These are phyloP conservation scores for Lenzites betulinus DNA, from an alignment of 768 basidiomycete species.

Conservation along the genomic window DNA sequence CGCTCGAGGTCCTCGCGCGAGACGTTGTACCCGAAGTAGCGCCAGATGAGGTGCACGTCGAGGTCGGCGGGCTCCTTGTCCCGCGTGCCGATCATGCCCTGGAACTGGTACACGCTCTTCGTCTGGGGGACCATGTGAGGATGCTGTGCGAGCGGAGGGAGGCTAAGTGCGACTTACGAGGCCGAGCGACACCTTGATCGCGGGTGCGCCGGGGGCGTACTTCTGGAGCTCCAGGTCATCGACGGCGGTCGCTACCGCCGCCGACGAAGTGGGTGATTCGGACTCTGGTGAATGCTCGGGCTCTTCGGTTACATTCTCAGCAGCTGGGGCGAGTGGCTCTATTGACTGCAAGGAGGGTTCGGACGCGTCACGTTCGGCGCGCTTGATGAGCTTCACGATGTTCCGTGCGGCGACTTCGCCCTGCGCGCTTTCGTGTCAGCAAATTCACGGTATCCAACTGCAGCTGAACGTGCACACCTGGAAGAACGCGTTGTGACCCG, in stretches of 20 bases:
- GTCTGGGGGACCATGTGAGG: constrained; percentile 29
- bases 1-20: constrained; percentile 14
- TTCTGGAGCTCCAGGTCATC: constrained; percentile 36
- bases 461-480: constrained; percentile 38
- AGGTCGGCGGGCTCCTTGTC: constrained; percentile 50
- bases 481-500: constrained; percentile 57
- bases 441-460: not conserved
- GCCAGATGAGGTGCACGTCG: constrained; percentile 50
- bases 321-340: too few species aligned
- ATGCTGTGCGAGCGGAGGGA: not conserved
- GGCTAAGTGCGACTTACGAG: constrained; percentile 41
- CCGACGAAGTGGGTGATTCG: not conserved
- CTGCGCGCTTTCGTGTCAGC: constrained; percentile 27
- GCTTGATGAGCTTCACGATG: constrained; percentile 46
- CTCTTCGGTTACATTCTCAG: too few species aligned
- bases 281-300: not conserved
- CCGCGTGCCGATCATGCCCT: constrained; percentile 45
- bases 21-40: constrained; percentile 23
- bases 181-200: constrained; percentile 66
- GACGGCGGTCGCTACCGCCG: not conserved
- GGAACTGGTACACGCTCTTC: constrained; percentile 48
- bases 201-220: constrained; percentile 50
- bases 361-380: constrained; percentile 15
- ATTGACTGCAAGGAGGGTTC: too few species aligned
- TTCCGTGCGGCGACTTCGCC: constrained; percentile 57